Evolutionary conservation across 2,329 filamentous ascomycete genomes (phyloP).

Genomic region (Fusarium pseudoanthophilum): DNA sequence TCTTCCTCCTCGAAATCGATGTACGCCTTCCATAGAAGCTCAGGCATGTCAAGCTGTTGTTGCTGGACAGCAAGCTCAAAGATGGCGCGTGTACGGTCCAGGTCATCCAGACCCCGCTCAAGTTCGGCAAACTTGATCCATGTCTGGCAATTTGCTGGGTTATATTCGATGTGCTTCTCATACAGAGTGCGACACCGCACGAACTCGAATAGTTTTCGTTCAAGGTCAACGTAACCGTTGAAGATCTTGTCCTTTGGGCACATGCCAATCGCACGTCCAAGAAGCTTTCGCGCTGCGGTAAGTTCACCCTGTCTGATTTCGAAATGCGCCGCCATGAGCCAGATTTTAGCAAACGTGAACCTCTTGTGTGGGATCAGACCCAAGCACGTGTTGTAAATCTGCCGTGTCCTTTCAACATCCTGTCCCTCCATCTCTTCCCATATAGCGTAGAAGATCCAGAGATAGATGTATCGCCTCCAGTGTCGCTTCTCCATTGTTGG

Average conservation of each 20-base stretch:
- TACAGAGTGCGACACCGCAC: constrained; percentile 89
- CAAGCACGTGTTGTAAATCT: constrained; percentile 91
- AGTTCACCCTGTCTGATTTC: constrained; percentile 90
- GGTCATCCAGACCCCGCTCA: constrained; percentile 89
- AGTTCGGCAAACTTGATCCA: constrained; percentile 98
- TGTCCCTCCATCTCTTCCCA: constrained; percentile 92
- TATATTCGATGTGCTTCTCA: constrained; percentile 94
- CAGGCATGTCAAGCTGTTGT: constrained; percentile 91
- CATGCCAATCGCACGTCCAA: constrained; percentile 91
- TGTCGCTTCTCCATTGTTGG: constrained; percentile 96
- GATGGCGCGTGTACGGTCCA: constrained; percentile 87
- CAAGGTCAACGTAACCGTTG: constrained; percentile 90
- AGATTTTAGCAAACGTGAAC: constrained; percentile 97
- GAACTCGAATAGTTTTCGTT: constrained; percentile 95
- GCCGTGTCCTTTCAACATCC: constrained; percentile 80
- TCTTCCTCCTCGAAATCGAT: constrained; percentile 99
- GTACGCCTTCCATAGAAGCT: constrained; percentile 96
- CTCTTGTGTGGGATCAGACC: constrained; percentile 92
- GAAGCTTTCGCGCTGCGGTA: constrained; percentile 82
- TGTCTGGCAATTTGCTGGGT: constrained; percentile 87
- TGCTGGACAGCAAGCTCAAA: constrained; percentile 91
- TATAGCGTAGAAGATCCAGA: constrained; percentile 97
- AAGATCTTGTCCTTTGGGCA: constrained; percentile 97
- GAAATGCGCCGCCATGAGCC: constrained; percentile 93
- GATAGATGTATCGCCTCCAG: constrained; percentile 96